A percentile compares a stretch with the other conserved stretches of the same genome.
phyloP scores from a whole-genome alignment of 1,284 basidiomycete genomes.

The Ustilago xerochloae region DNA sequence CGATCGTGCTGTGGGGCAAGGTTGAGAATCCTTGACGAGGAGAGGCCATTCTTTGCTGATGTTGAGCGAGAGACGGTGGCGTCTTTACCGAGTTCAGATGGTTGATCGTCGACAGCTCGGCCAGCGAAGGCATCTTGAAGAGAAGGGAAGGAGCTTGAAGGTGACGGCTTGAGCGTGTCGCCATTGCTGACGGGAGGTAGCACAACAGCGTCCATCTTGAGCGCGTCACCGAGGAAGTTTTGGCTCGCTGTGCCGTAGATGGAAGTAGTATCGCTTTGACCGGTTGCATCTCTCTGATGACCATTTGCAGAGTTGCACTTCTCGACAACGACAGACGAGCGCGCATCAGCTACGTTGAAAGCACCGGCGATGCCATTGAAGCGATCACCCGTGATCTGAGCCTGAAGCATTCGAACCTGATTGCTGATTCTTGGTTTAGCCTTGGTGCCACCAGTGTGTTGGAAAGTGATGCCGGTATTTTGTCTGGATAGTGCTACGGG shows the following conservation, averaged over 20 bases:
- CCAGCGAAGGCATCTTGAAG: not conserved
- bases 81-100: constrained; percentile 6
- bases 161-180: not conserved
- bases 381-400: constrained; percentile 50
- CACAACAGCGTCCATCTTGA: constrained; percentile 48
- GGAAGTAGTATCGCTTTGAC: constrained; percentile 9
- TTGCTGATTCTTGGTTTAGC: constrained; percentile 40
- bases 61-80: constrained; percentile 32
- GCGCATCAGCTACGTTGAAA: constrained; percentile 21
- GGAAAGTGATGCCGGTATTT: constrained; percentile 14
- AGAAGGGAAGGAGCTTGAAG: constrained; percentile 10
- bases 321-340: constrained; percentile 17
- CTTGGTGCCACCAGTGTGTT: constrained; percentile 18
- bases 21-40: not conserved
- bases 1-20: constrained; percentile 25
- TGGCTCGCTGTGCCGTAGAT: constrained; percentile 35
- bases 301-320: not conserved
- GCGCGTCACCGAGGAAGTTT: constrained; percentile 32
- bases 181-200: constrained; percentile 15
- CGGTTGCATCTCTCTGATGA: constrained; percentile 10
- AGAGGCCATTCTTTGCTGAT: constrained; percentile 16
- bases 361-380: constrained; percentile 36
- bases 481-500: constrained; percentile 21
- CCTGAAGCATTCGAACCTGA: constrained; percentile 47
- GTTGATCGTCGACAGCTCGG: not conserved